phyloP scores from a whole-genome alignment of 2,329 filamentous ascomycete species.

The Orbilia javanica region DNA sequence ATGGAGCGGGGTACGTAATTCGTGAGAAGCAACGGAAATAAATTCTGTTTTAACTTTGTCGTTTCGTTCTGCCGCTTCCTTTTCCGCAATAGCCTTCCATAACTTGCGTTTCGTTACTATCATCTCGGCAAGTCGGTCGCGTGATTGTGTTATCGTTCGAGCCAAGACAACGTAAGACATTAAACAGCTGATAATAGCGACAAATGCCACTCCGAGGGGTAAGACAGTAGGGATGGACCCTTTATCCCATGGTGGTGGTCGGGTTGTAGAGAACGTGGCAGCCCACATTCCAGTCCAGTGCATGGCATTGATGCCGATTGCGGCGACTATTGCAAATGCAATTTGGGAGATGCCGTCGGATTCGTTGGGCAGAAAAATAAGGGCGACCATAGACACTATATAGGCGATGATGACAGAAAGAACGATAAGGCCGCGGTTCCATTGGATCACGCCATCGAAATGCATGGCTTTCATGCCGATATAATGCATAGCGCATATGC shows the following conservation, averaged over 20 bases:
- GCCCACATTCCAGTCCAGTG: conserved; percentile 58
- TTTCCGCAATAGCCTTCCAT: conserved; percentile 56
- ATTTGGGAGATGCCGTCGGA: conserved; percentile 36
- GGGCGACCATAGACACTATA: conserved; percentile 38
- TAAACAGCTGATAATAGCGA: conserved; percentile 55
- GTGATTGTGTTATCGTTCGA: conserved; percentile 55
- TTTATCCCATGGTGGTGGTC: conserved; percentile 47
- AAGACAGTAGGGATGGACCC: conserved; percentile 46
- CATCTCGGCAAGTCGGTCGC: conserved; percentile 53
- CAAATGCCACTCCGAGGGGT: conserved; percentile 52
- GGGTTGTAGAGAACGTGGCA: conserved; percentile 50
- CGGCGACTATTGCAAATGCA: conserved; percentile 46
- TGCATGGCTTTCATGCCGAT: conserved; percentile 55
- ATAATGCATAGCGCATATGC: conserved; percentile 56
- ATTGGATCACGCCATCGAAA: conserved; percentile 45
- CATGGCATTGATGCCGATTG: conserved; percentile 50
- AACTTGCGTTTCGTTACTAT: conserved; percentile 57
- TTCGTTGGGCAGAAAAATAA: conserved; percentile 52
- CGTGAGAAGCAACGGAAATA: conserved; percentile 73
- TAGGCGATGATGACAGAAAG: conserved; percentile 52
- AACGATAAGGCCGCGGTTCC: conserved; percentile 34
- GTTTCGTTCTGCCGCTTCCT: conserved; percentile 54
- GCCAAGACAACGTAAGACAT: conserved; percentile 57
- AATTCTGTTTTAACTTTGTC: conserved; percentile 72
- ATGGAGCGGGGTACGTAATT: conserved; percentile 73